These are phyloP conservation scores for Astraeus odoratus DNA, from an alignment of 768 basidiomycete genomes.

Conservation along the genomic window DNA sequence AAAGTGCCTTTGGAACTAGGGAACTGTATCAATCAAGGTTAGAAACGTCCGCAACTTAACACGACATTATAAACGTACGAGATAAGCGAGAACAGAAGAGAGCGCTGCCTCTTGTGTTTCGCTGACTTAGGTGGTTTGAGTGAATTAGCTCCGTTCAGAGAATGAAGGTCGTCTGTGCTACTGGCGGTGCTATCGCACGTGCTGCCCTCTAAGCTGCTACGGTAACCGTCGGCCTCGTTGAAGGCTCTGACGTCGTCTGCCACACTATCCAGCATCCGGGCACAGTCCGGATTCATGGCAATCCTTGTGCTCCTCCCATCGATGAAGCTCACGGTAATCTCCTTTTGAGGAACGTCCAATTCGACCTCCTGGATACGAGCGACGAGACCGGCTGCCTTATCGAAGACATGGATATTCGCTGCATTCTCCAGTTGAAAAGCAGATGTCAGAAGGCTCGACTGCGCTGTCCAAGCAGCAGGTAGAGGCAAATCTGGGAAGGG, in stretches of 20 bases:
- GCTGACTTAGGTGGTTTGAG: slow-evolving; percentile 28
- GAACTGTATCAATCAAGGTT: slow-evolving; percentile 16
- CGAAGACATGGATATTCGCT: slow-evolving; percentile 47
- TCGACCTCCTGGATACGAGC: slow-evolving; percentile 51
- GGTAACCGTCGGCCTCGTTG: slow-evolving; percentile 27
- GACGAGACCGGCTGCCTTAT: slow-evolving; percentile 52
- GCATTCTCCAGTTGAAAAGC: slow-evolving; percentile 50
- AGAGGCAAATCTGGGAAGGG: slow-evolving; percentile 32
- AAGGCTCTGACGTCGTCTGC: slow-evolving; percentile 46
- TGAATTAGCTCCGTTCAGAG: slow-evolving; percentile 7
- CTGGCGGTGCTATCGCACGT: slow-evolving; percentile 11
- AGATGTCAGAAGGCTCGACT: slow-evolving; percentile 42
- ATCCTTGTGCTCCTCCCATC: slow-evolving; percentile 49
- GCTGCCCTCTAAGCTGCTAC: slow-evolving; percentile 27
- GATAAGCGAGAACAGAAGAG: slow-evolving; percentile 63
- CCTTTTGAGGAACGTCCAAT: slow-evolving; percentile 46
- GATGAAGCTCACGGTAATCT: slow-evolving; percentile 48
- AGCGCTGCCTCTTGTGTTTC: slow-evolving; percentile 65
- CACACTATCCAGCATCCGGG: slow-evolving; percentile 43
- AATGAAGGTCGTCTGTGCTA: slow-evolving; percentile 14
- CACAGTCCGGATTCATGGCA: slow-evolving; percentile 36
- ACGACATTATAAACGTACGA: slow-evolving; percentile 32
- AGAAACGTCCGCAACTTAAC: slow-evolving; percentile 4
- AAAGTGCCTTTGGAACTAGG: slow-evolving; percentile 27
- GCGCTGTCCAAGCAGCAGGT: slow-evolving; percentile 48